A percentile compares a stretch with the other conserved stretches of the same genome.
phyloP scores from a whole-genome alignment of 1,284 basidiomycete genomes.

The Ustilago sp. region DNA sequence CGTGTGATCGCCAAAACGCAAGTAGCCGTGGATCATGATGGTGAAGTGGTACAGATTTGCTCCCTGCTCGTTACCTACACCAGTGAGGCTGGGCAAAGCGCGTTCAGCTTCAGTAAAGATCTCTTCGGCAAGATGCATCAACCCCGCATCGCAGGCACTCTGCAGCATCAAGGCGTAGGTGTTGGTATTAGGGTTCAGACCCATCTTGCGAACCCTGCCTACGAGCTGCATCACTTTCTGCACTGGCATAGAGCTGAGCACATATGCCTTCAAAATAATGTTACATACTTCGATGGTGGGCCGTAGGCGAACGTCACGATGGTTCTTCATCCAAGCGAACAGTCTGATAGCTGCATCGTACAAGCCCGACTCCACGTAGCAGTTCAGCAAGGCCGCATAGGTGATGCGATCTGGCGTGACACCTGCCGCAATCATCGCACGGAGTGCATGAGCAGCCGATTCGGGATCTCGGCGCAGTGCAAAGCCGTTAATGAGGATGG shows the following conservation, averaged over 20 bases:
- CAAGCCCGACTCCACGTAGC: conserved; percentile 83
- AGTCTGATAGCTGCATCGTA: conserved; percentile 80
- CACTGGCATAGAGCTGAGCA: conserved; percentile 83
- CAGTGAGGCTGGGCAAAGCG: conserved; percentile 24
- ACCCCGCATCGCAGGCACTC: conserved; percentile 82
- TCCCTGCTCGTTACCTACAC: conserved; percentile 37
- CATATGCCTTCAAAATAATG: conserved; percentile 85
- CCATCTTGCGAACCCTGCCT: conserved; percentile 73
- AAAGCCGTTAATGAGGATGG: conserved; percentile 77
- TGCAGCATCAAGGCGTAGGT: conserved; percentile 85
- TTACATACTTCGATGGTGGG: conserved; percentile 69
- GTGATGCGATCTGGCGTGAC: conserved; percentile 61
- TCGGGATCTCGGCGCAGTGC: conserved; percentile 77
- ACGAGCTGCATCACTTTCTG: conserved; percentile 78
- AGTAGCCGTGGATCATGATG: conserved; percentile 84
- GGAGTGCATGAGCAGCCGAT: conserved; percentile 78
- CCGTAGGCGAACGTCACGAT: conserved; percentile 35
- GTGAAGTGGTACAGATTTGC: conserved; percentile 77
- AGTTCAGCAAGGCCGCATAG: conserved; percentile 80
- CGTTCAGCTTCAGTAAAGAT: conserved; percentile 73
- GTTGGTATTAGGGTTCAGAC: conserved; percentile 75
- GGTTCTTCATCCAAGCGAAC: conserved; percentile 76
- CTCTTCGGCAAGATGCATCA: conserved; percentile 77
- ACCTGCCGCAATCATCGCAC: conserved; percentile 72
- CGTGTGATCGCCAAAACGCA: conserved; percentile 75